These are phyloP conservation scores for Saccharomycopsis sp. DNA, from an alignment of 805 yeast genomes.

Conservation along the genomic window DNA sequence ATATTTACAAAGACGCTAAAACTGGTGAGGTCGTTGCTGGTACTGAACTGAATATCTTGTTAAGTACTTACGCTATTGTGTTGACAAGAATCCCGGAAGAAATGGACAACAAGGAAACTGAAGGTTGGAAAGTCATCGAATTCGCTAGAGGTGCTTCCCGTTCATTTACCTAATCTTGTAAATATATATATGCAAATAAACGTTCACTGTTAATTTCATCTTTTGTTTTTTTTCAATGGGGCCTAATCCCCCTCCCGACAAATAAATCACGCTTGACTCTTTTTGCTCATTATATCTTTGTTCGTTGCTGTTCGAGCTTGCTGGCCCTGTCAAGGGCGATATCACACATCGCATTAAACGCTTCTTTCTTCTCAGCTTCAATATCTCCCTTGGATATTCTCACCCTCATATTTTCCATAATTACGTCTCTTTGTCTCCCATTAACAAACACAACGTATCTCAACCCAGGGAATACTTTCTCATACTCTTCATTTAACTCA, in stretches of 20 bases:
- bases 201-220: neutral
- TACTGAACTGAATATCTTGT: slow-evolving; percentile 83
- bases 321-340: slow-evolving; percentile 73
- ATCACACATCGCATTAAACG: slow-evolving; percentile 86
- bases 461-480: slow-evolving; percentile 57
- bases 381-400: slow-evolving; percentile 55
- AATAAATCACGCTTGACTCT: slow-evolving; percentile 1
- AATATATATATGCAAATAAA: neutral
- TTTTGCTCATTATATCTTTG: no score
- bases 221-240: neutral
- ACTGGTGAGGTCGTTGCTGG: slow-evolving; percentile 96
- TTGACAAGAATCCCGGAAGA: slow-evolving; percentile 90
- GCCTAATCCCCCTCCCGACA: neutral
- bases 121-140: slow-evolving; percentile 95
- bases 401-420: slow-evolving; percentile 54
- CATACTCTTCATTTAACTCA: slow-evolving; percentile 55
- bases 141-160: slow-evolving; percentile 91
- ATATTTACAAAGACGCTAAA: slow-evolving; percentile 78
- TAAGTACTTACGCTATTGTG: slow-evolving; percentile 95
- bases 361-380: slow-evolving; percentile 50
- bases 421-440: slow-evolving; percentile 61
- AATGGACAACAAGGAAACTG: slow-evolving; percentile 82
- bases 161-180: slow-evolving; percentile 50
- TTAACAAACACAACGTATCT: slow-evolving; percentile 86
- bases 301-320: slow-evolving; percentile 34